Evolutionary conservation across 139 green algal genomes (phyloP), one percentile per base, ranked within the genome.

Genomic region (Gonium pectorale): DNA sequence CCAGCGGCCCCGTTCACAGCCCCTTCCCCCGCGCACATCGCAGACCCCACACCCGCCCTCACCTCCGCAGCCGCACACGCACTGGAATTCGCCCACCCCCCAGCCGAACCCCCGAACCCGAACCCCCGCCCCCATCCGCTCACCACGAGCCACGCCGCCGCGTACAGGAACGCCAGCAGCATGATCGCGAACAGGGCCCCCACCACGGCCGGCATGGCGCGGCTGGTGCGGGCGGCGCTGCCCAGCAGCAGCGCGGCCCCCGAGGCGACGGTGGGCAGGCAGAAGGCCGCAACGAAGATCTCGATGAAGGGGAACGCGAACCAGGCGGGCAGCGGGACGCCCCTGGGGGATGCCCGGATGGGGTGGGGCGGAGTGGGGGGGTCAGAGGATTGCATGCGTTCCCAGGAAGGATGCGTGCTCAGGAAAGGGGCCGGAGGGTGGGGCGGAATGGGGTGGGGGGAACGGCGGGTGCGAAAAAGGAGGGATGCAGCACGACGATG

Each of bases 281-380:
- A 44, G 49, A 85, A 85, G 15, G 51, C 37, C 26, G 29, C 19
- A 0, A 54, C 27, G 79, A 78, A 85, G 26, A 85, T 56, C 79
- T 85, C 79, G 5, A 78, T 1, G 46, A 69, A 85, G 44, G 79
- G 79, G 44, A 85, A 85, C 2, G 44, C 79, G 44, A 85, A 38
- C 79, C 63, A 77, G 35, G 41, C 5, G 46, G 79, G 79, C 31
- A 83, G 26, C 5, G 56, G 22, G 27, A 15, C 31, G 54, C 19
- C 9, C 38, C 74, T 81, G 74, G 38, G 24, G 2, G 43, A 27
- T 8, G 37, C 38, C 40, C 21, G 3, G 46, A 54, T 54, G n/a
- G n/a, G n/a, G n/a, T 54, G 46, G 46, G 54, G 54, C 6, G 27
- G 54, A 9, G 54, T 19, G 54, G 19, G 0, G 17, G 54, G 54